Evolutionary conservation across 2,329 filamentous ascomycete species (phyloP).

Genomic region (Aspergillus aculeatus): DNA sequence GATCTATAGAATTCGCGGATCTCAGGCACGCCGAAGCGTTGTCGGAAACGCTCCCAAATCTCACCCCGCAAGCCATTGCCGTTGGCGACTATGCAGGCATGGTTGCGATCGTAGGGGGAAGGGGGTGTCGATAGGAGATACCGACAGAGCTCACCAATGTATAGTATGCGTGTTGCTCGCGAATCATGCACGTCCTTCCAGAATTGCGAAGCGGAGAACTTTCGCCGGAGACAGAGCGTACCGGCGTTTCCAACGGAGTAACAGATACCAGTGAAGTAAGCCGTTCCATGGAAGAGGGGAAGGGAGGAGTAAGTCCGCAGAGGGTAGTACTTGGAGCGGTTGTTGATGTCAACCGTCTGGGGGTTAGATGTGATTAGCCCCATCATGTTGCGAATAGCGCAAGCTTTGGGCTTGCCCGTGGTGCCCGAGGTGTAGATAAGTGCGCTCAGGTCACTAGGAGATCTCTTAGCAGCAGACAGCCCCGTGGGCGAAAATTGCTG

Average conservation of each 20-base stretch:
- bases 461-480: constrained; percentile 33
- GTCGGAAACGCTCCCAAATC: constrained; percentile 50
- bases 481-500: constrained; percentile 26
- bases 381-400: constrained; percentile 42
- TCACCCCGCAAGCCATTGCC: constrained; percentile 51
- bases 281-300: constrained; percentile 52
- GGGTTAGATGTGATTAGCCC: constrained; percentile 40
- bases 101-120: constrained; percentile 46
- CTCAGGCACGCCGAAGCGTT: constrained; percentile 45
- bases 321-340: constrained; percentile 44
- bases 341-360: constrained; percentile 34
- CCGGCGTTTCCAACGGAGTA: constrained; percentile 42
- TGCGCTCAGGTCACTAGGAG: constrained; percentile 34
- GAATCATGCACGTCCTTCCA: constrained; percentile 48
- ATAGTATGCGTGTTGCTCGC: constrained; percentile 45
- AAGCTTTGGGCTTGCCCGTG: constrained; percentile 50
- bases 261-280: constrained; percentile 46
- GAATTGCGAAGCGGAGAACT: constrained; percentile 48
- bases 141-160: constrained; percentile 51
- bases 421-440: constrained; percentile 53
- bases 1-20: constrained; percentile 51
- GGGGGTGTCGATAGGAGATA: constrained; percentile 49
- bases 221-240: constrained; percentile 46
- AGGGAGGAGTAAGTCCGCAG: constrained; percentile 50
- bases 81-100: constrained; percentile 45